phyloP scores from a whole-genome alignment of 495 filamentous ascomycete species.

The Rhypophila decipiens region DNA sequence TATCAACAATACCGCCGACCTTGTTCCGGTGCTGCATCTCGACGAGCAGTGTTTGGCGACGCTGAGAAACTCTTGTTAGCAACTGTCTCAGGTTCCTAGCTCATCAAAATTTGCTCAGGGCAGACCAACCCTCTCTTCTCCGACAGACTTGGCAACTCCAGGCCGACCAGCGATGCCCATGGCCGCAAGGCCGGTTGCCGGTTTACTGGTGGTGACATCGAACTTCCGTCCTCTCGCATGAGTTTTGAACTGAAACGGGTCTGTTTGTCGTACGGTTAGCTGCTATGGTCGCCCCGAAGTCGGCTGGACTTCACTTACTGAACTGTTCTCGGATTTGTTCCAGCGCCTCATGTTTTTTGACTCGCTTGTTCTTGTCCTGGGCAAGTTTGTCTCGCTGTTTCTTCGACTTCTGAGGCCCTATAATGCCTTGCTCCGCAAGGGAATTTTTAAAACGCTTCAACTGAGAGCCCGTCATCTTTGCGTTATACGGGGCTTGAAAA shows the following conservation, averaged over 20 bases:
- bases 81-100: too few species aligned
- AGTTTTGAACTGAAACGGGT: conserved; percentile 86
- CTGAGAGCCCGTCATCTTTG: conserved; percentile 85
- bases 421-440: conserved; percentile 76
- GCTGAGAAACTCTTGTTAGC: too few species aligned
- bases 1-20: conserved; percentile 84
- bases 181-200: conserved; percentile 40
- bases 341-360: conserved; percentile 67
- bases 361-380: conserved; percentile 60
- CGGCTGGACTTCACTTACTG: too few species aligned
- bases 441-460: conserved; percentile 92
- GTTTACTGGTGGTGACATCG: conserved; percentile 57
- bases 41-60: conserved; percentile 69
- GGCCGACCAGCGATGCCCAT: conserved; percentile 62
- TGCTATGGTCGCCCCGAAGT: too few species aligned
- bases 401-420: conserved; percentile 84
- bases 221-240: conserved; percentile 66
- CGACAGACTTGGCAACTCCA: conserved; percentile 73
- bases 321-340: conserved; percentile 85
- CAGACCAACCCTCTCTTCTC: conserved; percentile 74
- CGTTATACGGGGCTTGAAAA: too few species aligned
- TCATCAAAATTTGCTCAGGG: conserved; percentile 2
- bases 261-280: too few species aligned
- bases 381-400: conserved; percentile 75
- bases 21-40: conserved; percentile 86